Evolutionary conservation across 176 grass and related monocot genomes (phyloP).

Genomic region (Pontederia paniculata): DNA sequence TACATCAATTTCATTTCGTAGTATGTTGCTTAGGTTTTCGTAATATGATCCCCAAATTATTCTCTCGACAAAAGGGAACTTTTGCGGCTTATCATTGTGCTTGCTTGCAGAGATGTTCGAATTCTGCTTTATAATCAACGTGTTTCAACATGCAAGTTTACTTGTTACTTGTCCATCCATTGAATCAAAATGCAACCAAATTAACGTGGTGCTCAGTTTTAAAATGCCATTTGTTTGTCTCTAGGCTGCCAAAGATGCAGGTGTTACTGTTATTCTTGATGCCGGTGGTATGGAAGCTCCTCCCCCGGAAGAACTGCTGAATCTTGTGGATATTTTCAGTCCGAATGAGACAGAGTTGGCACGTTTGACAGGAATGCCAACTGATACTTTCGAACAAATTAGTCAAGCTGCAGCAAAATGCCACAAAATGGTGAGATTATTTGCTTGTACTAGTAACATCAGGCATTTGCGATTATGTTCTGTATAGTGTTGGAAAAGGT

Average conservation of each 20-base stretch:
- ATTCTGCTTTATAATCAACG: too few relatives aligned
- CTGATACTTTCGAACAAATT: constrained; percentile 80
- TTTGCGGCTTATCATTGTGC: too few relatives aligned
- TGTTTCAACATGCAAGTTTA: too few relatives aligned
- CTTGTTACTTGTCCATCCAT: too few relatives aligned
- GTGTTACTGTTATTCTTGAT: constrained; percentile 85
- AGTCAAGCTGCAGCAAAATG: constrained; percentile 51
- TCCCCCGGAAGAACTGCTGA: constrained; percentile 61
- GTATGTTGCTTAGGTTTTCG: too few relatives aligned
- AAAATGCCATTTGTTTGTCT: neutral
- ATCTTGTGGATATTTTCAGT: constrained; percentile 83
- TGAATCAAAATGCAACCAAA: too few relatives aligned
- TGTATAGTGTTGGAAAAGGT: neutral
- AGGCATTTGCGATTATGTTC: too few relatives aligned
- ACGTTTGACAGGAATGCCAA: constrained; percentile 64
- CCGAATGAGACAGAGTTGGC: constrained; percentile 97
- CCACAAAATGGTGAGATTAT: constrained; percentile 46
- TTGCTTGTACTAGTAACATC: neutral
- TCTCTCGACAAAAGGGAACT: too few relatives aligned
- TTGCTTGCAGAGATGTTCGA: too few relatives aligned
- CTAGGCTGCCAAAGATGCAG: constrained; percentile 72
- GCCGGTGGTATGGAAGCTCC: constrained; percentile 88
- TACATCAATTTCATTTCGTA: too few relatives aligned
- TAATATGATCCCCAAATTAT: too few relatives aligned
- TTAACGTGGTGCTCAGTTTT: neutral